These are phyloP conservation scores for Alternaria sp. DNA, from an alignment of 2,329 filamentous ascomycete genomes.

Conservation along the genomic window DNA sequence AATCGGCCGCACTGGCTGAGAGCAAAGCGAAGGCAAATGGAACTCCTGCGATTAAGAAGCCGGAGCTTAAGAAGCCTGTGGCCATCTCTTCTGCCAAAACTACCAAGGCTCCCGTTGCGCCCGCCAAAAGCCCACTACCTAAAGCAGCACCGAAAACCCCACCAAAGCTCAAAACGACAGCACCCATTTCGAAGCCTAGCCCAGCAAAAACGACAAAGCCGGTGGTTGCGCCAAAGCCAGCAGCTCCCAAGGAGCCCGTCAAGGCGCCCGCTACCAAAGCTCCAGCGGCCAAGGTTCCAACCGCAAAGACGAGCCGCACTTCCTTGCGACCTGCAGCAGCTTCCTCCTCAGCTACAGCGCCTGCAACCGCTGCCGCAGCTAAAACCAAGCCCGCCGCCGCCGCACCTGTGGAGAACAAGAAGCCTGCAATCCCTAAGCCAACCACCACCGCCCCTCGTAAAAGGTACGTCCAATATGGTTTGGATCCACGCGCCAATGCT, in stretches of 20 bases:
- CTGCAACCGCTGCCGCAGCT: conserved; percentile 34
- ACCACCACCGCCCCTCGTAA: conserved; percentile 18
- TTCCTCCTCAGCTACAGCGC: conserved; percentile 30
- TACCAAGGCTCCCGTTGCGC: conserved; percentile 28
- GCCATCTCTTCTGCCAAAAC: conserved; percentile 46
- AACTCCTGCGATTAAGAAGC: conserved; percentile 17
- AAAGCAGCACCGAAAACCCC: conserved; percentile 44
- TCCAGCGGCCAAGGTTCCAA: conserved; percentile 20
- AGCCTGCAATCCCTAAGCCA: conserved; percentile 27
- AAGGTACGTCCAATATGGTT: conserved; percentile 21
- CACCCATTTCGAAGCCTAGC: conserved; percentile 34
- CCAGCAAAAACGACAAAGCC: conserved; percentile 31
- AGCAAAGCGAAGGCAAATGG: conserved; percentile 31
- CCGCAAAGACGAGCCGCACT: conserved; percentile 40
- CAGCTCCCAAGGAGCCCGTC: conserved; percentile 33
- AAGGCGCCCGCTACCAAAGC: conserved; percentile 24
- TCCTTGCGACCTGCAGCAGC: conserved; percentile 39
- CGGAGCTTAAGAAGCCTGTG: conserved; percentile 43
- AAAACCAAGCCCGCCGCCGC: conserved; percentile 21
- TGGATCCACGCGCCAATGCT: conserved; percentile 5
- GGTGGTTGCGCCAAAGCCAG: conserved; percentile 34
- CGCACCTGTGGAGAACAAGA: conserved; percentile 21
- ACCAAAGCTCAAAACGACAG: conserved; percentile 35
- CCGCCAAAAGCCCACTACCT: conserved; percentile 46
- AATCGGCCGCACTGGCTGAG: conserved; percentile 1